These are phyloP conservation scores for Podaxis sp. DNA, from an alignment of 768 basidiomycete genomes.

Conservation along the genomic window DNA sequence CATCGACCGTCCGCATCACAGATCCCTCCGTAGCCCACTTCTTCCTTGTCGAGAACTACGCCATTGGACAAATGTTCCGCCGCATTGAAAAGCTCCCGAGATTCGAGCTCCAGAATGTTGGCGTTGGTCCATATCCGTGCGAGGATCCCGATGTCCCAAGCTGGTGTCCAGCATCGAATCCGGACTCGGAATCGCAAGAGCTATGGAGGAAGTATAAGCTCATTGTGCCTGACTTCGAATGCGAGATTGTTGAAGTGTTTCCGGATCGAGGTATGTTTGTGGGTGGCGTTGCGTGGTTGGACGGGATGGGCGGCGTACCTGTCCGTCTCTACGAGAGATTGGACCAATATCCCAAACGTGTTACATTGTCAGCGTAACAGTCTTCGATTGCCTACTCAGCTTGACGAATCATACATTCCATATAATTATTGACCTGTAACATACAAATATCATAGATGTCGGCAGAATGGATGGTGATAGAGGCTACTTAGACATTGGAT, in stretches of 20 bases:
- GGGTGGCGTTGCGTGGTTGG: slow-evolving; percentile 52
- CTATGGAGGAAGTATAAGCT: slow-evolving; percentile 62
- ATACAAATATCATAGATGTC: background rate
- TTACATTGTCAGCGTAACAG: background rate
- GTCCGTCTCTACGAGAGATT: background rate
- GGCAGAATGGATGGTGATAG: background rate
- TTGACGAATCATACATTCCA: background rate
- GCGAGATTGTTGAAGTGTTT: slow-evolving; percentile 70
- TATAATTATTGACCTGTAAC: background rate
- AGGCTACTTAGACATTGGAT: too few relatives aligned
- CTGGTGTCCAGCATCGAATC: background rate
- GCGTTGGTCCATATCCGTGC: background rate
- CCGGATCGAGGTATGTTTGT: slow-evolving; percentile 66
- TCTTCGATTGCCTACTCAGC: background rate
- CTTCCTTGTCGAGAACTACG: slow-evolving; percentile 64
- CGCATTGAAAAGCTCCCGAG: slow-evolving; percentile 30
- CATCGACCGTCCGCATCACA: slow-evolving; percentile 61
- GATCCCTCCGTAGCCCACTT: slow-evolving; percentile 56
- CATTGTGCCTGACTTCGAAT: slow-evolving; percentile 53
- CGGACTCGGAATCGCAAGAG: slow-evolving; percentile 4
- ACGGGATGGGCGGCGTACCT: slow-evolving; percentile 17
- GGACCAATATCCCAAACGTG: background rate
- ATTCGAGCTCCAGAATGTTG: background rate
- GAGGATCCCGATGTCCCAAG: background rate
- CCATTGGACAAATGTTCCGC: slow-evolving; percentile 68